Evolutionary conservation across 2,329 filamentous ascomycete genomes (phyloP).

Genomic region (Graphiopsis chlorocephala): DNA sequence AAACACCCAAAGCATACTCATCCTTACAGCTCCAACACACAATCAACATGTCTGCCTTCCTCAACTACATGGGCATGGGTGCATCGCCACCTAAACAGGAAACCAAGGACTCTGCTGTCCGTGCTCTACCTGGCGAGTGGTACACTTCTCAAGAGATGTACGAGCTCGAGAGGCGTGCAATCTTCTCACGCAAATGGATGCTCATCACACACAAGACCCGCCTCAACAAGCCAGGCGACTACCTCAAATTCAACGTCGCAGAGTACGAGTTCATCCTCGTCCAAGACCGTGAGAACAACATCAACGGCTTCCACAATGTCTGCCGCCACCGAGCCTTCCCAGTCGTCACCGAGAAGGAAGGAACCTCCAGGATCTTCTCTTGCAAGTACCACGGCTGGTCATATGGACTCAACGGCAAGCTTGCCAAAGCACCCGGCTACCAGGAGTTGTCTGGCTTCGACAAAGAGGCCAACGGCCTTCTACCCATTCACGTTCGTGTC

Average conservation of each 20-base stretch:
- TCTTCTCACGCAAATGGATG: slow-evolving; percentile 58
- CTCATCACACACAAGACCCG: slow-evolving; percentile 54
- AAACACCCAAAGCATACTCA: not conserved
- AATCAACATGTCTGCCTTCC: slow-evolving; percentile 11
- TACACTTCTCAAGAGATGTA: slow-evolving; percentile 55
- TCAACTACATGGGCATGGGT: slow-evolving; percentile 40
- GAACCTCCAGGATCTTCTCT: slow-evolving; percentile 52
- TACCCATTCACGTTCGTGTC: slow-evolving; percentile 54
- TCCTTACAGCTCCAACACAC: slow-evolving; percentile 4
- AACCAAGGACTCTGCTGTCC: slow-evolving; percentile 34
- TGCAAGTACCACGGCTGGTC: slow-evolving; percentile 65
- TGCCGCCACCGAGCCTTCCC: slow-evolving; percentile 62
- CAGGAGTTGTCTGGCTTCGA: slow-evolving; percentile 57
- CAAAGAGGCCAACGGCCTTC: slow-evolving; percentile 54
- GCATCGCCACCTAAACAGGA: slow-evolving; percentile 18
- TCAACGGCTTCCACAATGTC: slow-evolving; percentile 62
- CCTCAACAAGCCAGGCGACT: slow-evolving; percentile 54
- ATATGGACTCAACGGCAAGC: slow-evolving; percentile 56
- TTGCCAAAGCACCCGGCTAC: slow-evolving; percentile 61
- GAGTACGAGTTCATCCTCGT: slow-evolving; percentile 57
- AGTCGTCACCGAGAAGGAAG: slow-evolving; percentile 52
- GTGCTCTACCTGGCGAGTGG: slow-evolving; percentile 52
- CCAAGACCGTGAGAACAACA: slow-evolving; percentile 49
- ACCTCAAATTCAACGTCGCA: slow-evolving; percentile 54
- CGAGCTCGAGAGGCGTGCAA: slow-evolving; percentile 55